Evolutionary conservation across 441 rosid genomes (phyloP).

Genomic region (Biscutella laevigata): DNA sequence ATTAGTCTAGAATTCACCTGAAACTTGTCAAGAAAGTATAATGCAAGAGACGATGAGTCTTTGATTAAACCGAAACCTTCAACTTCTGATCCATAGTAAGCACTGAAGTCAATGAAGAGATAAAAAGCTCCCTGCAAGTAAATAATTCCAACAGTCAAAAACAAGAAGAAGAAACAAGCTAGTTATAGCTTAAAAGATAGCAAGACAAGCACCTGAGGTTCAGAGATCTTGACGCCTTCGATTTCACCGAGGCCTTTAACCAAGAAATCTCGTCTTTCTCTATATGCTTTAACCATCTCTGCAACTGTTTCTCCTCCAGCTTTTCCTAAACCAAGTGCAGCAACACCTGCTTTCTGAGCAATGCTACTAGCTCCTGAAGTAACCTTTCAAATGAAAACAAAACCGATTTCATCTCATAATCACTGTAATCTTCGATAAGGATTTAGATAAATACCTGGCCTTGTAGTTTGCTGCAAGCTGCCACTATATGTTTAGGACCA

Average conservation of each 20-base stretch:
- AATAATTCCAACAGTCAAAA: slow-evolving; percentile 6
- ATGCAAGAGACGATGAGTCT: slow-evolving; percentile 62
- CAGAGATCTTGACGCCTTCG: slow-evolving; percentile 73
- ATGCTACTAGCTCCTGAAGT: slow-evolving; percentile 92
- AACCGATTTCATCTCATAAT: not conserved
- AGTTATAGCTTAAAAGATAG: not conserved
- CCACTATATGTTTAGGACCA: slow-evolving; percentile 78
- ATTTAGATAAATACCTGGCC: slow-evolving; percentile 59
- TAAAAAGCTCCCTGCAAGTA: slow-evolving; percentile 87
- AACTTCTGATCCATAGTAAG: slow-evolving; percentile 62
- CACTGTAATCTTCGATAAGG: not conserved
- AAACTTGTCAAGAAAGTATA: slow-evolving; percentile 46
- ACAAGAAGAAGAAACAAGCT: slow-evolving; percentile 7
- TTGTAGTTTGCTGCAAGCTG: slow-evolving; percentile 90
- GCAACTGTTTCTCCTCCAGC: slow-evolving; percentile 86
- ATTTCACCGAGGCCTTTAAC: slow-evolving; percentile 61
- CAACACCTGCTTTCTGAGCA: slow-evolving; percentile 83
- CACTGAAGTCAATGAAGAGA: slow-evolving; percentile 75
- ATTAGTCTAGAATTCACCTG: slow-evolving; percentile 16
- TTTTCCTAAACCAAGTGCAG: slow-evolving; percentile 82
- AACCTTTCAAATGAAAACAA: slow-evolving; percentile 28
- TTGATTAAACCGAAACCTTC: slow-evolving; percentile 70
- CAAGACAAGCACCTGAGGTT: slow-evolving; percentile 49
- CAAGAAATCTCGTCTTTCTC: slow-evolving; percentile 86
- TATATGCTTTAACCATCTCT: slow-evolving; percentile 76